These are phyloP conservation scores for Candida boleticola DNA, from an alignment of 805 yeast species.

Conservation along the genomic window DNA sequence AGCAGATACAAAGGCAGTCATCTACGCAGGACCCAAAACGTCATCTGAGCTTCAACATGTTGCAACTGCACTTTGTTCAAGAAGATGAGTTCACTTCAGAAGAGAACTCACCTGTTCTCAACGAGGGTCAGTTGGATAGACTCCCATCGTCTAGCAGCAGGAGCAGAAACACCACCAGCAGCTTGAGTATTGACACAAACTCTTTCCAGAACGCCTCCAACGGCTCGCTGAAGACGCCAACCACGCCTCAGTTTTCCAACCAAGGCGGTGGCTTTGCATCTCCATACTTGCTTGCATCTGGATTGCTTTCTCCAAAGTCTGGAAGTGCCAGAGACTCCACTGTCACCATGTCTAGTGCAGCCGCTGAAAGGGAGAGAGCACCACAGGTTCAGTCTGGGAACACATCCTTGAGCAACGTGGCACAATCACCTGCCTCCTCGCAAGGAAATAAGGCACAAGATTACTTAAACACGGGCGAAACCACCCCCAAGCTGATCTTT, in stretches of 20 bases:
- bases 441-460: neutral
- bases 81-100: conserved; percentile 21
- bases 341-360: neutral
- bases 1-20: neutral
- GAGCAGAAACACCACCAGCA: conserved; percentile 7
- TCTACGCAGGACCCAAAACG: neutral
- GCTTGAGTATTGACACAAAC: conserved; percentile 33
- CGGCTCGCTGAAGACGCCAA: conserved; percentile 24
- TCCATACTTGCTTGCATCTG: conserved; percentile 67
- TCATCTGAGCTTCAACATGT: neutral
- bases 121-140: conserved; percentile 4
- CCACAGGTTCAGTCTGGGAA: conserved; percentile 2
- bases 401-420: neutral
- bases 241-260: conserved; percentile 33
- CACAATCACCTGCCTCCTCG: conserved; percentile 2
- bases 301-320: conserved; percentile 52
- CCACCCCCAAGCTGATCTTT: conserved; percentile 21
- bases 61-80: neutral
- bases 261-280: conserved; percentile 53
- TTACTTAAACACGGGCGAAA: conserved; percentile 3
- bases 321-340: conserved; percentile 8
- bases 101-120: conserved; percentile 30
- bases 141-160: conserved; percentile 6
- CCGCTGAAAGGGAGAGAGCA: neutral
- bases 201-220: conserved; percentile 6